These are phyloP conservation scores for Aspergillus thermomutatus DNA, from an alignment of 2,329 filamentous ascomycete genomes.

Conservation along the genomic window DNA sequence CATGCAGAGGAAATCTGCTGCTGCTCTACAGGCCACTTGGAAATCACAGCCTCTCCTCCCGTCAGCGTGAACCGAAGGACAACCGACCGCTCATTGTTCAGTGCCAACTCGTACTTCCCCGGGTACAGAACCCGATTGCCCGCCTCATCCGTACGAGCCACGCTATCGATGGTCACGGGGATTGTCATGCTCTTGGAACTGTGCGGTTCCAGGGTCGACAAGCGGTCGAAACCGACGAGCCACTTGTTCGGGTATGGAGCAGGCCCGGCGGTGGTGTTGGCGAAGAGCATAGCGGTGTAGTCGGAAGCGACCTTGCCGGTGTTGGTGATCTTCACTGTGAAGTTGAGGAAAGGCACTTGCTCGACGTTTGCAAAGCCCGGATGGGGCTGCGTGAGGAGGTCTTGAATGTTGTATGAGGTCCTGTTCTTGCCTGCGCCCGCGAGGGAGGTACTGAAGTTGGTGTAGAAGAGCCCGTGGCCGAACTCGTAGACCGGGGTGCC, in stretches of 20 bases:
- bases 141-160: conserved; percentile 35
- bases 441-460: conserved; percentile 32
- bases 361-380: conserved; percentile 27
- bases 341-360: conserved; percentile 36
- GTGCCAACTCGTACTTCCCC: conserved; percentile 39
- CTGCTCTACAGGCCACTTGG: conserved; percentile 33
- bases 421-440: not conserved
- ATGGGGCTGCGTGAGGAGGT: conserved; percentile 30
- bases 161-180: conserved; percentile 36
- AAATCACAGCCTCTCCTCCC: conserved; percentile 28
- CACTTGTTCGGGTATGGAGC: conserved; percentile 42
- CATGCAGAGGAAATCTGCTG: conserved; percentile 8
- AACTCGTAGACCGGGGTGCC: conserved; percentile 40
- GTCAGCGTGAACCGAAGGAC: conserved; percentile 32
- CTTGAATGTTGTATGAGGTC: conserved; percentile 31
- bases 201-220: conserved; percentile 24
- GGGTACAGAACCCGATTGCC: conserved; percentile 42
- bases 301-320: conserved; percentile 36
- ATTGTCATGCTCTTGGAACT: conserved; percentile 27
- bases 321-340: conserved; percentile 36
- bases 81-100: conserved; percentile 40
- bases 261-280: conserved; percentile 38
- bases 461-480: conserved; percentile 45
- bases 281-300: conserved; percentile 41
- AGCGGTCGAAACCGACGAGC: conserved; percentile 39